Conservation (phyloP, 2,329 filamentous ascomycete species). For the Hypoxylon sp. region DNA sequence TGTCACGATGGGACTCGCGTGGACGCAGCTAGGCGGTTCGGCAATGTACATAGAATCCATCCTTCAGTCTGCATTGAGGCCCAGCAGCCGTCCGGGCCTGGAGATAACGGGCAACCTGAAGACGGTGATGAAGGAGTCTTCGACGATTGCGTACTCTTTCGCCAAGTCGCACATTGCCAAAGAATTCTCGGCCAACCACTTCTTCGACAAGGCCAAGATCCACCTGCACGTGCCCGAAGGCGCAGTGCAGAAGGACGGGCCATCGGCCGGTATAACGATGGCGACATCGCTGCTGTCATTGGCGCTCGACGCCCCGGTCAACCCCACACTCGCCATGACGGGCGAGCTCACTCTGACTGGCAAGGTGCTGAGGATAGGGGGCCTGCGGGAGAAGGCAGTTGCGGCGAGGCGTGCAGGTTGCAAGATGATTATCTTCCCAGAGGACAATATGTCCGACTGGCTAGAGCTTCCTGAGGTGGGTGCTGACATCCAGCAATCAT, state of each 20-base stretch:
- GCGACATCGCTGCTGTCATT: constrained; percentile 89
- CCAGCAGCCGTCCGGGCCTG: constrained; percentile 77
- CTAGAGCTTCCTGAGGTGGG: constrained; percentile 93
- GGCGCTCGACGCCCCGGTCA: constrained; percentile 78
- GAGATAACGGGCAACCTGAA: constrained; percentile 96
- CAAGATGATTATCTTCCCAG: constrained; percentile 92
- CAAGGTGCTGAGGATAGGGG: constrained; percentile 94
- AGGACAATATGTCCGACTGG: constrained; percentile 97
- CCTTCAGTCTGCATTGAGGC: constrained; percentile 80
- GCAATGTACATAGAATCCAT: constrained; percentile 98
- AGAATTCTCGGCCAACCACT: constrained; percentile 87
- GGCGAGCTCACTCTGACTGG: constrained; percentile 96
- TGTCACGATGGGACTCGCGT: constrained; percentile 96
- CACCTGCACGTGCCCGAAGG: constrained; percentile 97
- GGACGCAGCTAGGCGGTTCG: constrained; percentile 96
- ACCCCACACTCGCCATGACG: constrained; percentile 95
- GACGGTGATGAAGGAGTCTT: constrained; percentile 98
- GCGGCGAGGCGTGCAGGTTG: constrained; percentile 91
- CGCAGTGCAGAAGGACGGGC: constrained; percentile 93
- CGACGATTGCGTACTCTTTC: constrained; percentile 93
- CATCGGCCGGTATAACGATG: constrained; percentile 96
- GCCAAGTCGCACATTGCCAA: constrained; percentile 88
- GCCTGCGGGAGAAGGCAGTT: constrained; percentile 95
- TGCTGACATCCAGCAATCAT: constrained; percentile 39
- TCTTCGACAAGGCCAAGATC: constrained; percentile 94